Base-by-base conservation (phyloP, 148 eudicot genomes). In the Selenicereus undatus region DNA sequence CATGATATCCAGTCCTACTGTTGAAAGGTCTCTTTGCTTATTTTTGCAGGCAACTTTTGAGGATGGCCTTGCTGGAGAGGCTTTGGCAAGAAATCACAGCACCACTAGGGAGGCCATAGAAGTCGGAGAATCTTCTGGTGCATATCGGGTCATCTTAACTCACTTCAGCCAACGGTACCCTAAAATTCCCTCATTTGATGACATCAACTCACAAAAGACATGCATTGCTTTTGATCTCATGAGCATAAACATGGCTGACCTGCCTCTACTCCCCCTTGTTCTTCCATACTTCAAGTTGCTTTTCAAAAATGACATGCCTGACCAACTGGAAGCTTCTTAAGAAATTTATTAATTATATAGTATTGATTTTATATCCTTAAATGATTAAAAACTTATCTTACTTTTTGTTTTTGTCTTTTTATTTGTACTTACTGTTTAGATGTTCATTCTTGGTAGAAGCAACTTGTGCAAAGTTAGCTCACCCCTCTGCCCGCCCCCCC, bases 1-100 rank as follows among this genome's bases (percentile, higher is more conserved):
- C 52, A 48, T 48, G 52, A 12, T 48, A 48, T 48, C 13, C 2
- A 12, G 14, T 48, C 52, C 43, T 32, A 45, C 50, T 48, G 52
- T 12, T 39, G 14, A 48, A 48, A 12, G 14, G 52, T 48, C 13
- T 48, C 52, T 6, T 6, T 11, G 52, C 0, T 5, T 22, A 5
- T 14, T n/a, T 11, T 42, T 76, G 20, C 70, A 76, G 79, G 79
- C 79, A 56, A 76, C 70, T 42, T 76, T 76, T 76, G 79, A 76
- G 70, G 48, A 76, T 60, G 22, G 79, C 64, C 79, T 76, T 32
- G 68, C 27, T 12, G 51, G 32, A 26, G 79, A 76, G 50, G 79
- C 79, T 8, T 26, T 76, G 39, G 20, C 50, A 11, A 29, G 70
- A 76, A 76, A 60, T 11, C 79, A 76, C 70, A 76, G 79, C 51